These are phyloP conservation scores for Tuber aestivum DNA, from an alignment of 495 filamentous ascomycete genomes.

Conservation along the genomic window DNA sequence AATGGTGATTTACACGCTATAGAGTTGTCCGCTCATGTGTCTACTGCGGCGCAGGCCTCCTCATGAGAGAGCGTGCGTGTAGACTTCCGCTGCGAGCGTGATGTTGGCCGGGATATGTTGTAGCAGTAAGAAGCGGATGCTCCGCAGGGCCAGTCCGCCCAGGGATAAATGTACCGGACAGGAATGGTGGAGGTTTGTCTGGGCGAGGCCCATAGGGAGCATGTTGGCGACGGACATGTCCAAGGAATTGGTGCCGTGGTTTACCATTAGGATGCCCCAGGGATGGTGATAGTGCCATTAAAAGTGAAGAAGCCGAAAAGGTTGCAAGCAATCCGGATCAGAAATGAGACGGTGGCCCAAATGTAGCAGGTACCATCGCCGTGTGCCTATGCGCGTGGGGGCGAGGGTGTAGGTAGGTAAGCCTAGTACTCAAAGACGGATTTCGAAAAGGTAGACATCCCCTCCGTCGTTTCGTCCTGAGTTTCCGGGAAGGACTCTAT, in stretches of 20 bases:
- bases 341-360: not conserved
- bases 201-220: not conserved
- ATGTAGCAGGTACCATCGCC: not conserved
- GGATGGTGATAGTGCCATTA: not conserved
- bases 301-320: not conserved
- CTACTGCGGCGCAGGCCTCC: not conserved
- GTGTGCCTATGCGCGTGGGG: not conserved
- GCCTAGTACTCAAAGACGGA: not conserved
- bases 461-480: constrained; percentile 13
- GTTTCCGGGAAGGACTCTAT: constrained; percentile 13
- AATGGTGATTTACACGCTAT: not conserved
- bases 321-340: no score
- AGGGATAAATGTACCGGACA: not conserved
- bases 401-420: not conserved
- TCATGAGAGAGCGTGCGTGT: not conserved
- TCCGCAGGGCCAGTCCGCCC: not conserved
- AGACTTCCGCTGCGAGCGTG: not conserved
- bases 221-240: not conserved
- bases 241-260: not conserved
- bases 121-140: not conserved
- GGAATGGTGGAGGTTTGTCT: not conserved
- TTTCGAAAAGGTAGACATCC: constrained; percentile 8
- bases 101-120: not conserved
- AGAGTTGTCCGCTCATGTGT: not conserved
- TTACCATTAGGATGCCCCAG: not conserved